These are phyloP conservation scores for Crithidia thermophila DNA, from an alignment of 208 protist species.

Conservation along the genomic window DNA sequence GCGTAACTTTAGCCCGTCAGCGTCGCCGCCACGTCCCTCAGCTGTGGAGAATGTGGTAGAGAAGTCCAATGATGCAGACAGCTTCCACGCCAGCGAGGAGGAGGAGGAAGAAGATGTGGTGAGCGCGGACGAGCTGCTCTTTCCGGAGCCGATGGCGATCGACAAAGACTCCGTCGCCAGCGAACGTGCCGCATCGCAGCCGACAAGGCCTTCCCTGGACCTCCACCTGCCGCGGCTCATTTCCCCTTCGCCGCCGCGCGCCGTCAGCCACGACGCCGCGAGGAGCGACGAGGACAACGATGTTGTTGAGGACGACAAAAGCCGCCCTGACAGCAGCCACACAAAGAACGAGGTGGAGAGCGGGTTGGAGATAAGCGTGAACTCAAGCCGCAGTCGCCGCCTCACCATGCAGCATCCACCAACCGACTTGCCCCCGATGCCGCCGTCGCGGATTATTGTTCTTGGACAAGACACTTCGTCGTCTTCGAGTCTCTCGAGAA, in stretches of 20 bases:
- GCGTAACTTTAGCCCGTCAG: neutral
- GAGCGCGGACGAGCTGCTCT: slow-evolving; percentile 13
- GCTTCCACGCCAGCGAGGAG: slow-evolving; percentile 1
- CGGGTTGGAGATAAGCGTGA: slow-evolving; percentile 2
- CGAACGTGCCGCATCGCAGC: no score
- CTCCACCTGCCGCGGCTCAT: neutral
- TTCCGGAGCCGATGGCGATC: slow-evolving; percentile 9
- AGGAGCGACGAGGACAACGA: neutral
- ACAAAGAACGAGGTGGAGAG: neutral
- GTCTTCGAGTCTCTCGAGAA: slow-evolving; percentile 12
- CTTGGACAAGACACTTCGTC: slow-evolving; percentile 1
- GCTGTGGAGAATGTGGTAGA: no score
- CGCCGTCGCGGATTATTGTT: neutral
- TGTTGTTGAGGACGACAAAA: no score
- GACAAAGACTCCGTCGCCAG: slow-evolving; percentile 3
- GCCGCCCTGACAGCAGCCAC: neutral
- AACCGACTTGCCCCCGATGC: slow-evolving; percentile 19
- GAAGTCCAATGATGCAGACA: no score
- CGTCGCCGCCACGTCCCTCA: neutral
- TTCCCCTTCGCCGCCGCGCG: neutral
- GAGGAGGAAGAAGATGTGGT: no score
- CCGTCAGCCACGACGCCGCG: neutral
- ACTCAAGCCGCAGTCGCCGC: slow-evolving; percentile 1
- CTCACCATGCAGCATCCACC: slow-evolving; percentile 13
- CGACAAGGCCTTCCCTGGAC: no score